A percentile compares a stretch with the other conserved stretches of the same genome.
These are phyloP conservation scores for Akebia trifoliata DNA, from an alignment of 164 flowering plant genomes.

Conservation along the genomic window DNA sequence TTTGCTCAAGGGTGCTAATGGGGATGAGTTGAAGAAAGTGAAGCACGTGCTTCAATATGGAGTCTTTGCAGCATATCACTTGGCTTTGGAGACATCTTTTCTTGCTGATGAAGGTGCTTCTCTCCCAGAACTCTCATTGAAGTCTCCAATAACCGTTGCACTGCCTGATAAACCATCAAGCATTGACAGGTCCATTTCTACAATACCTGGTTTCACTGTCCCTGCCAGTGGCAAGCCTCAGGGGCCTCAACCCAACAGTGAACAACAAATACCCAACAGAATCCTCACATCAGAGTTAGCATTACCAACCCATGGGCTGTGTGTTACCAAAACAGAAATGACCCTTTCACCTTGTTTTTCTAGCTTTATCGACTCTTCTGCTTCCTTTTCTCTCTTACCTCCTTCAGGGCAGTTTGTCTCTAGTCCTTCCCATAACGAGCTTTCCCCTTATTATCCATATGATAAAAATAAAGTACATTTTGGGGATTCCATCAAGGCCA, in stretches of 20 bases:
- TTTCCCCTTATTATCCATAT: conserved; percentile 19
- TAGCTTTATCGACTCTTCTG: conserved; percentile 24
- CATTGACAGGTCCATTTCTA: conserved; percentile 79
- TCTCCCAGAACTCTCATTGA: conserved; percentile 76
- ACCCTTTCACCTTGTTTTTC: conserved; percentile 15
- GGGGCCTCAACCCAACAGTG: conserved; percentile 30
- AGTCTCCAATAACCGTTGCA: conserved; percentile 75
- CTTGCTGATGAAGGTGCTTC: conserved; percentile 99
- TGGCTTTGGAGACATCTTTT: conserved; percentile 95
- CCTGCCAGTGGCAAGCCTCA: conserved; percentile 34
- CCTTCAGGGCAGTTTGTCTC: conserved; percentile 18
- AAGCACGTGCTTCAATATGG: conserved; percentile 95
- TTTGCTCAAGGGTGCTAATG: conserved; percentile 82
- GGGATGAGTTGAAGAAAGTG: conserved; percentile 88
- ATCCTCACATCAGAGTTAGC: conserved; percentile 22
- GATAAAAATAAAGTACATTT: conserved; percentile 18
- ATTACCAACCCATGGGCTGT: conserved; percentile 13
- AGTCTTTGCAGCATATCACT: conserved; percentile 93
- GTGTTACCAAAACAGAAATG: conserved; percentile 17
- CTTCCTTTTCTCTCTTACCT: conserved; percentile 13
- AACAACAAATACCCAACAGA: conserved; percentile 30
- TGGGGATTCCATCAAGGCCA: conserved; percentile 12
- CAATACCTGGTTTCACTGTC: conserved; percentile 64
- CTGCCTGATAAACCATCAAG: conserved; percentile 70
- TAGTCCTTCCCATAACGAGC: conserved; percentile 17